Percentiles rank a stretch among this genome's conserved stretches.
These are phyloP conservation scores for Euphorbia schlechtendalii DNA, from an alignment of 441 rosid genomes.

Conservation along the genomic window DNA sequence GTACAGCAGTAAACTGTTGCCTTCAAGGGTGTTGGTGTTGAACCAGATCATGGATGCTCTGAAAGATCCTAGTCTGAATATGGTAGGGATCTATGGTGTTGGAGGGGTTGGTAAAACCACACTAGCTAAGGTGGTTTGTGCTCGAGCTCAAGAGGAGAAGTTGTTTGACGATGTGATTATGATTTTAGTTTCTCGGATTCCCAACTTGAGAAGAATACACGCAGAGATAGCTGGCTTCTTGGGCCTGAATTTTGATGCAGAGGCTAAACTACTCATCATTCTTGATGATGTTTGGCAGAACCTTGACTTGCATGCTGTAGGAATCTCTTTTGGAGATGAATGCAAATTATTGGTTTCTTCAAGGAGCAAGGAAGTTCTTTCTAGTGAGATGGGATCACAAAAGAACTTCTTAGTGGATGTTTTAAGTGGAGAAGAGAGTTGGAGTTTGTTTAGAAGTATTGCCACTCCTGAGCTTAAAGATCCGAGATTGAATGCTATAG, in stretches of 20 bases:
- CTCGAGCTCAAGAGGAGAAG: background rate
- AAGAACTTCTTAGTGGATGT: background rate
- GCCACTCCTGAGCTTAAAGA: background rate
- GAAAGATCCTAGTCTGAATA: background rate
- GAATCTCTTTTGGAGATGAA: slow-evolving; percentile 10
- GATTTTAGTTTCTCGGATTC: background rate
- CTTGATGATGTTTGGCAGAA: too few relatives aligned
- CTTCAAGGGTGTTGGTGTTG: background rate
- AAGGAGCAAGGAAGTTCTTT: background rate
- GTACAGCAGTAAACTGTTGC: background rate
- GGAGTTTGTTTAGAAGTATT: slow-evolving; percentile 13
- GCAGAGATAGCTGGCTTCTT: background rate
- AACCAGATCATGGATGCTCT: slow-evolving; percentile 4
- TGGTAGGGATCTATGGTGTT: background rate
- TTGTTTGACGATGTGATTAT: background rate
- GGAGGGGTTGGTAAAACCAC: slow-evolving; percentile 1
- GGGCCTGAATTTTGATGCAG: background rate
- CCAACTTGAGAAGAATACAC: background rate
- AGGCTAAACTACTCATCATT: slow-evolving; percentile 8
- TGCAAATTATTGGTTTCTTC: background rate
- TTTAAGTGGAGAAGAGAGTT: slow-evolving; percentile 8
- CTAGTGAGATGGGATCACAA: slow-evolving; percentile 5
- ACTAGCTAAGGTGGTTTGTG: background rate
- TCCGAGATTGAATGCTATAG: background rate
- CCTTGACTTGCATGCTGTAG: slow-evolving; percentile 15